Conservation (phyloP, 2,329 filamentous ascomycete genomes). For the Sporothrix curviconia region DNA sequence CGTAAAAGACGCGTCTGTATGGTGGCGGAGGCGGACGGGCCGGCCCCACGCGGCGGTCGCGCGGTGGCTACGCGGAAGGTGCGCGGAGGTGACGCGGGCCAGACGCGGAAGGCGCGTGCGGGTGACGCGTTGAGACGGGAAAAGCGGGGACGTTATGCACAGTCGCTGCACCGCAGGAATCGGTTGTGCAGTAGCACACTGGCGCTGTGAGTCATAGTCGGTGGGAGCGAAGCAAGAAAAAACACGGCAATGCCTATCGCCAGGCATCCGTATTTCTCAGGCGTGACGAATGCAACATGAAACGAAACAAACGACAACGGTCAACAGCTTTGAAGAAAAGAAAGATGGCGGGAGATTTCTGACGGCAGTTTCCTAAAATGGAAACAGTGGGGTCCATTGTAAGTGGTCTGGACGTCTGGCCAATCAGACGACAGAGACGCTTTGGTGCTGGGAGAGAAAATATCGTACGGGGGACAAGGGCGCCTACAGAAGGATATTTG, state of each 20-base stretch:
- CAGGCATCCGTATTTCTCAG: not conserved
- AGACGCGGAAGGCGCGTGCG: constrained; percentile 13
- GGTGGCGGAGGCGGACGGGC: not conserved
- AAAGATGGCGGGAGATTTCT: not conserved
- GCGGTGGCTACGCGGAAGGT: constrained; percentile 5
- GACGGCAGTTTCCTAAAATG: not conserved
- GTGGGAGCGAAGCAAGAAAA: not conserved
- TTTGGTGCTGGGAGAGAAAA: constrained; percentile 1
- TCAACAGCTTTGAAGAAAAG: not conserved
- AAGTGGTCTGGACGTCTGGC: not conserved
- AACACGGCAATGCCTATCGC: not conserved
- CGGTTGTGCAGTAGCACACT: constrained; percentile 6
- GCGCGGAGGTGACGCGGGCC: constrained; percentile 13
- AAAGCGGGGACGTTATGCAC: not conserved
- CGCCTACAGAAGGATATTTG: not conserved
- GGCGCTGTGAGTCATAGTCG: constrained; percentile 7
- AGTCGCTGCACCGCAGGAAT: not conserved
- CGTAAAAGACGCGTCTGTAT: constrained; percentile 2
- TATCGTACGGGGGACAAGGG: not conserved
- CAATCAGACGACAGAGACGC: not conserved
- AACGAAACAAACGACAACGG: not conserved
- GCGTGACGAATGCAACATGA: not conserved
- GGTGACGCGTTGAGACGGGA: not conserved
- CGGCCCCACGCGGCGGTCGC: constrained; percentile 9
- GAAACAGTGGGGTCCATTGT: not conserved